A percentile compares a stretch with the other conserved stretches of the same genome.
phyloP scores from a whole-genome alignment of 306 rosid genomes.

The Vicia sativa region DNA sequence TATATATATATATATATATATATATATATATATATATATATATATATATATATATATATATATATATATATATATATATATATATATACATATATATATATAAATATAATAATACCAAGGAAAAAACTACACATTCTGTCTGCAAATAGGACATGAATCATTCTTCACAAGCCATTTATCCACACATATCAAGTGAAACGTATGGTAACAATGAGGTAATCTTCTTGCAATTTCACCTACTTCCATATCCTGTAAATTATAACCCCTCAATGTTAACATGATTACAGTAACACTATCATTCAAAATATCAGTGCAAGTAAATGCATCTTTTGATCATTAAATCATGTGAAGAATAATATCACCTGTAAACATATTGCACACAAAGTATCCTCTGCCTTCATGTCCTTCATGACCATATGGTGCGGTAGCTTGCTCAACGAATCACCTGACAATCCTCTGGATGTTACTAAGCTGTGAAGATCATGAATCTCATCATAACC shows the following conservation, averaged over 20 bases:
- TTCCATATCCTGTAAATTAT: constrained; percentile 60
- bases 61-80: too few species aligned
- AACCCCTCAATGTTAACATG: constrained; percentile 22
- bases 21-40: too few species aligned
- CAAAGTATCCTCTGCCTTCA: constrained; percentile 49
- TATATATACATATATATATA: too few species aligned
- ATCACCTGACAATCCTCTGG: constrained; percentile 66
- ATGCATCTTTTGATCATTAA: not conserved
- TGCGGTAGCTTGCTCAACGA: constrained; percentile 60
- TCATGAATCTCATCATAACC: constrained; percentile 56
- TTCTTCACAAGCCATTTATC: constrained; percentile 78
- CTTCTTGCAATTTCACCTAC: constrained; percentile 69
- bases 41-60: too few species aligned
- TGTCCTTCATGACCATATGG: constrained; percentile 56
- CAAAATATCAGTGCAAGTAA: too few species aligned
- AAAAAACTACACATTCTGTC: constrained; percentile 53
- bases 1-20: too few species aligned
- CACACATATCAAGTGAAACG: constrained; percentile 76
- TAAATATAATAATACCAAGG: constrained; percentile 29
- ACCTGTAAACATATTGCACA: constrained; percentile 89
- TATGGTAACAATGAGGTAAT: constrained; percentile 64
- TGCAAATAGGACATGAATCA: constrained; percentile 76
- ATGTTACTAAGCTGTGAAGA: constrained; percentile 48
- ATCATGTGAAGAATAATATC: constrained; percentile 25
- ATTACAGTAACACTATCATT: constrained; percentile 21